A percentile compares a stretch with the other conserved stretches of the same genome.
These are phyloP conservation scores for Aurantiochytrium sp. DNA, from an alignment of 108 stramenopile species.

Conservation along the genomic window DNA sequence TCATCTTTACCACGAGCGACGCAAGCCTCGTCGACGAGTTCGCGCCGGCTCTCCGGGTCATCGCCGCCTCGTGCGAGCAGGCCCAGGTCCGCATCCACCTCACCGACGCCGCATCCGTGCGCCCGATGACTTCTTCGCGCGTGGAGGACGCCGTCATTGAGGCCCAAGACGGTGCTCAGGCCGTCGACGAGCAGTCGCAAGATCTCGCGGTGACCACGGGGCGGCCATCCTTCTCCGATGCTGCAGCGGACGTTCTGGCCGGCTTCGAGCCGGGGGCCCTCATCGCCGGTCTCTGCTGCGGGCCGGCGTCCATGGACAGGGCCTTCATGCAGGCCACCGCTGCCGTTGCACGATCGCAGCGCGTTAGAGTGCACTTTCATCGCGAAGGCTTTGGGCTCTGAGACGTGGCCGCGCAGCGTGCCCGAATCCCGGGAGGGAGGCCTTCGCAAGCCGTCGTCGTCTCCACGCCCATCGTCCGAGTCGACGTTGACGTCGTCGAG, in stretches of 20 bases:
- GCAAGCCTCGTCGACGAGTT: neutral
- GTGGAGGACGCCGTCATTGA: neutral
- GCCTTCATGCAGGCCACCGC: neutral
- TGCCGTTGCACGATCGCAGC: neutral
- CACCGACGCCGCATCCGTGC: neutral
- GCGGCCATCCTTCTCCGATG: neutral
- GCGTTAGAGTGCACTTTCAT: neutral
- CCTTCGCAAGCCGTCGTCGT: too few relatives aligned
- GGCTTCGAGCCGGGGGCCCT: neutral
- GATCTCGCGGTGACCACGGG: neutral
- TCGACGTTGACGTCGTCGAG: too few relatives aligned
- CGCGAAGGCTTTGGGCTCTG: constrained; percentile 1
- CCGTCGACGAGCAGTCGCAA: neutral
- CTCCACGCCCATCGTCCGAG: too few relatives aligned
- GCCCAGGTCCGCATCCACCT: neutral
- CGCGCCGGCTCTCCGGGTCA: neutral
- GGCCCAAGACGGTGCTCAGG: neutral
- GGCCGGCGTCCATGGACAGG: neutral
- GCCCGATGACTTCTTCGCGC: neutral
- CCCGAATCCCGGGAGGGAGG: too few relatives aligned
- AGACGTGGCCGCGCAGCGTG: too few relatives aligned
- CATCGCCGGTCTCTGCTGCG: neutral
- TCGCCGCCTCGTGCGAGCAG: neutral
- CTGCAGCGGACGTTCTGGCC: neutral
- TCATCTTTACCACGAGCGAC: neutral